These are phyloP conservation scores for Arthrobotrys conoides DNA, from an alignment of 2,329 filamentous ascomycete genomes.

Conservation along the genomic window DNA sequence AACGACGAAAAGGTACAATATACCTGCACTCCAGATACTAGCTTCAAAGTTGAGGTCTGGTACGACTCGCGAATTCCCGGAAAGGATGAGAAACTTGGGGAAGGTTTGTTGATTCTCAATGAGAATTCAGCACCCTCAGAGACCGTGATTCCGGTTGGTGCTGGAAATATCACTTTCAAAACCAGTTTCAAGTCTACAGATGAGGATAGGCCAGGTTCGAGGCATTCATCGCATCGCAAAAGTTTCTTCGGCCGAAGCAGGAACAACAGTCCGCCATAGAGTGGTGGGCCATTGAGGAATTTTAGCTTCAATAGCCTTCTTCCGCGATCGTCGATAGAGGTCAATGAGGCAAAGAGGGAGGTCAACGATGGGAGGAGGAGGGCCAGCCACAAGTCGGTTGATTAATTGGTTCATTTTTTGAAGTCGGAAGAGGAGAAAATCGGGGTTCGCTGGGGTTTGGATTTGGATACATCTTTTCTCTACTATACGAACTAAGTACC, in stretches of 20 bases:
- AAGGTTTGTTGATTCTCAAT: constrained; percentile 90
- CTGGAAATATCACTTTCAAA: constrained; percentile 79
- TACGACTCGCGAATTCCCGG: constrained; percentile 84
- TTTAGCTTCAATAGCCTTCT: constrained; percentile 49
- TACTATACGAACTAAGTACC: background rate
- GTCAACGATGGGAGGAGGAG: constrained; percentile 21
- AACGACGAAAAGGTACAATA: constrained; percentile 80
- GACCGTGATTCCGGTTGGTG: constrained; percentile 81
- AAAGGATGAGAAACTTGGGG: constrained; percentile 85
- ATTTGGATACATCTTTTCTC: background rate
- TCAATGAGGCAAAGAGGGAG: constrained; percentile 20
- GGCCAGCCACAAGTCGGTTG: constrained; percentile 48
- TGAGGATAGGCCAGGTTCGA: constrained; percentile 41
- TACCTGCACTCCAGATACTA: constrained; percentile 80
- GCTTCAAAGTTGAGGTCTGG: constrained; percentile 88
- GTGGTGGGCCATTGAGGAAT: constrained; percentile 45
- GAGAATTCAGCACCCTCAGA: constrained; percentile 78
- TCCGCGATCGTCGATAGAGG: constrained; percentile 7
- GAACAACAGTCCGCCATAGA: constrained; percentile 56
- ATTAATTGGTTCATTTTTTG: constrained; percentile 26
- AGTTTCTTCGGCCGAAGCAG: constrained; percentile 48
- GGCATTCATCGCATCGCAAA: constrained; percentile 35
- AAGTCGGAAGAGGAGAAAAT: constrained; percentile 4
- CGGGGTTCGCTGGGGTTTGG: constrained; percentile 11
- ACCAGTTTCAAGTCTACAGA: constrained; percentile 78